These are phyloP conservation scores for Tolypocladium guangdongense DNA, from an alignment of 2,329 filamentous ascomycete genomes.

Conservation along the genomic window DNA sequence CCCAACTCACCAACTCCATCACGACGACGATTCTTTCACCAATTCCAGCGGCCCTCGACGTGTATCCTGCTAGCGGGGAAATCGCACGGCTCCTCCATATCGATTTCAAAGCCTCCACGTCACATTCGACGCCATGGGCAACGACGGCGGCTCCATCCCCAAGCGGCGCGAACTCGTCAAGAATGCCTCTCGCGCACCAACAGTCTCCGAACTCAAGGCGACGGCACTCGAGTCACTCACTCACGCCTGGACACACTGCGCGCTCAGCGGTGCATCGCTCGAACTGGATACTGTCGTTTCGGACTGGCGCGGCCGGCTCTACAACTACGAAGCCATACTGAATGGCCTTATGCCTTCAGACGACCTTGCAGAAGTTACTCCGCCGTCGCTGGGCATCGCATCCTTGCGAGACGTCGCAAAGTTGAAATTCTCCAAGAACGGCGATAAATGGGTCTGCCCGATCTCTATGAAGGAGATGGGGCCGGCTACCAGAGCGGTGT, in stretches of 20 bases:
- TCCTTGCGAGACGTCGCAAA: constrained; percentile 79
- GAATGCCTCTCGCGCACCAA: constrained; percentile 73
- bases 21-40: neutral
- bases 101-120: too few relatives aligned
- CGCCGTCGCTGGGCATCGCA: constrained; percentile 52
- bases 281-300: constrained; percentile 64
- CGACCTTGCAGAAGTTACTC: constrained; percentile 39
- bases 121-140: constrained; percentile 61
- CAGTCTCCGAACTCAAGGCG: constrained; percentile 79
- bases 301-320: constrained; percentile 72
- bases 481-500: constrained; percentile 67
- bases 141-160: constrained; percentile 94
- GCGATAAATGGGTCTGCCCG: constrained; percentile 67
- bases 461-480: constrained; percentile 81
- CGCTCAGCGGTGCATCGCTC: constrained; percentile 70
- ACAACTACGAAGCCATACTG: constrained; percentile 89
- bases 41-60: neutral
- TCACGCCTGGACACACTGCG: constrained; percentile 80
- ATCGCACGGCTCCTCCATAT: neutral
- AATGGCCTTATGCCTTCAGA: constrained; percentile 46
- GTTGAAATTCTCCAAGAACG: constrained; percentile 52
- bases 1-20: neutral
- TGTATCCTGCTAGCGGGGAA: too few relatives aligned
- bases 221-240: constrained; percentile 73
- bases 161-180: constrained; percentile 94